Evolutionary conservation across 495 filamentous ascomycete species (phyloP), one percentile per base, ranked within the genome.

Genomic region (Penicillium dipodomyicola): DNA sequence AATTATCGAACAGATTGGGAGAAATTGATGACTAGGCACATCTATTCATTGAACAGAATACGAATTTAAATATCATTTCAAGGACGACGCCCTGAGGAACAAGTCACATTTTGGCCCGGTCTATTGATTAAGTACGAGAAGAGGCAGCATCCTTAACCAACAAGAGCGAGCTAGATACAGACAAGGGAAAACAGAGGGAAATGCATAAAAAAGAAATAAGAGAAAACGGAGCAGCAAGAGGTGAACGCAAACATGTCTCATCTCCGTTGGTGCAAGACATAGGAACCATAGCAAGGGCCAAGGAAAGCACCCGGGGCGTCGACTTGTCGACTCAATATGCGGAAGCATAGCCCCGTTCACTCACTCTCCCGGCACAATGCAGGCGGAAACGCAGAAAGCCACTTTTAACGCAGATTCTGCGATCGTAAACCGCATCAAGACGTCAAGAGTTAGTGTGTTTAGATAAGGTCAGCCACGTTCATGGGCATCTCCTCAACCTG

Each of bases 401-500:
- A 77, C 74, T 77, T 74, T 75, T 77, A 59, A 69, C 70, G 72
- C 72, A 74, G 68, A 63, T 71, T 68, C 73, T 74, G 72, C 68
- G 66, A 65, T 75, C 74, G 54, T 74, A 68, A 72, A 71, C 70
- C 72, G 74, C 71, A 73, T 75, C 68, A 67, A 67, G 68, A 71
- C 67, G 68, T 71, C 65, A 68, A 65, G 57, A 49, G 52, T 68
- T 66, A 70, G 56, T 58, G 56, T 50, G 59, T 72, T 79, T 80
- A 82, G 71, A 82, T 82, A 64, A 82, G 78, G 67, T 82, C 78
- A 58, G 80, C 80, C 75, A 80, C 77, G 73, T 82, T 83, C 80
- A 83, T 83, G 64, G 80, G 80, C 80, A 83, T 83, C 73, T 83
- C 80, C 69, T 83, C 80, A 57, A 83, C 80, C 70, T 83, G 80